Conservation (phyloP, 164 flowering plant species). For the Vitis vinifera region DNA sequence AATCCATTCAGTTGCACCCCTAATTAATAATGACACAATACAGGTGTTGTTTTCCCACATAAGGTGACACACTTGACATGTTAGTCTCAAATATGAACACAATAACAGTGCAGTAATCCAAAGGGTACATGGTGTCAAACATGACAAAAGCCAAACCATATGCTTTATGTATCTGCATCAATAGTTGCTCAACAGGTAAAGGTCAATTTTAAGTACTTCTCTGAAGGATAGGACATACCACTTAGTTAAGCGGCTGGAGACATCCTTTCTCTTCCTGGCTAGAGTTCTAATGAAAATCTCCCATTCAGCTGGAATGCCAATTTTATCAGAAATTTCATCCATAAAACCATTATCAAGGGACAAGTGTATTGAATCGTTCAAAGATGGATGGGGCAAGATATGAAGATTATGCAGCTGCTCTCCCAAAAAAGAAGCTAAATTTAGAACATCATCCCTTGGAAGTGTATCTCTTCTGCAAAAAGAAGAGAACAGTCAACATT, state of each 20-base stretch:
- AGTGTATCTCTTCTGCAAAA: constrained; percentile 69
- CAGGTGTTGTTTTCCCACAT: no score
- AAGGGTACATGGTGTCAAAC: no score
- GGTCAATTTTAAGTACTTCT: background rate
- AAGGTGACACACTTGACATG: no score
- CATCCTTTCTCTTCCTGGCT: constrained; percentile 45
- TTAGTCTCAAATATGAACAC: no score
- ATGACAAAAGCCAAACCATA: no score
- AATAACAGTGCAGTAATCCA: no score
- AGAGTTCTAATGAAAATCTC: constrained; percentile 50
- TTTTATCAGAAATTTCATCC: constrained; percentile 17
- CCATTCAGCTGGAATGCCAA: constrained; percentile 56
- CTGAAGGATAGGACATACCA: constrained; percentile 47
- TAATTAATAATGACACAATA: no score
- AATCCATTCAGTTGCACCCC: no score
- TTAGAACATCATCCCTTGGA: constrained; percentile 49
- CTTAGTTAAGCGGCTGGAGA: constrained; percentile 51
- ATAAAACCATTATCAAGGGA: constrained; percentile 16
- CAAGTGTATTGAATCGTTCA: constrained; percentile 13
- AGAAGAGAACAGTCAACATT: constrained; percentile 6
- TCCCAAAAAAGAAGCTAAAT: constrained; percentile 84
- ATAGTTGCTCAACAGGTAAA: background rate
- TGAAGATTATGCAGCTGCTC: constrained; percentile 81
- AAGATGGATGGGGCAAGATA: constrained; percentile 61
- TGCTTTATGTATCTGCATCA: background rate